Evolutionary conservation across 2,329 filamentous ascomycete species (phyloP).

Genomic region (Sclerotinia spermophila): DNA sequence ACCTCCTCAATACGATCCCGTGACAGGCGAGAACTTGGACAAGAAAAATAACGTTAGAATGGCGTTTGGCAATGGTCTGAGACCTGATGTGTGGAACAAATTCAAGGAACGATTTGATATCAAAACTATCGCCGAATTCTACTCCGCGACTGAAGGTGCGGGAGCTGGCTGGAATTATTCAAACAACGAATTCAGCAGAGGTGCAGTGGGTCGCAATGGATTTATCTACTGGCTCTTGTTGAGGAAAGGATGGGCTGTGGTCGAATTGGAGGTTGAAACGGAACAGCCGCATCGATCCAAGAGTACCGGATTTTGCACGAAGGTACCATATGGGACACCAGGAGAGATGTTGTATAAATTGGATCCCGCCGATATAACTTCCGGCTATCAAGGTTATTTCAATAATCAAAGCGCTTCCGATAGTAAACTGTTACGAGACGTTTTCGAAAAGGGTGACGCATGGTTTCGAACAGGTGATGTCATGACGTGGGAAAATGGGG

Average conservation of each 20-base stretch:
- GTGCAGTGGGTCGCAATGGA: constrained; percentile 74
- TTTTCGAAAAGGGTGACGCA: constrained; percentile 71
- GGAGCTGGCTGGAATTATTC: constrained; percentile 69
- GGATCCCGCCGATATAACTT: constrained; percentile 58
- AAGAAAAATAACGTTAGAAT: constrained; percentile 67
- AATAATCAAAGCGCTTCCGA: constrained; percentile 67
- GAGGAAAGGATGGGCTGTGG: constrained; percentile 51
- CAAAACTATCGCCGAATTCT: constrained; percentile 72
- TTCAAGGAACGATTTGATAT: constrained; percentile 82
- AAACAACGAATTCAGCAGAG: constrained; percentile 68
- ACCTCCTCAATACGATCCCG: constrained; percentile 56
- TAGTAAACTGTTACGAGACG: constrained; percentile 69
- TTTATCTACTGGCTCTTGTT: constrained; percentile 55
- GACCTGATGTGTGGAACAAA: constrained; percentile 79
- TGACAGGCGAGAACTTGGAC: constrained; percentile 66
- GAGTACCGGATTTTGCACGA: constrained; percentile 64
- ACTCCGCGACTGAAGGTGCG: constrained; percentile 71
- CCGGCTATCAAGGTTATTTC: constrained; percentile 77
- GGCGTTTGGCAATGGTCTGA: constrained; percentile 80
- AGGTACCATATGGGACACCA: constrained; percentile 55
- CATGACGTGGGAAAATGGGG: constrained; percentile 65
- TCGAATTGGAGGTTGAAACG: constrained; percentile 67
- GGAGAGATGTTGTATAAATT: constrained; percentile 76
- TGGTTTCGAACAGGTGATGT: constrained; percentile 87
- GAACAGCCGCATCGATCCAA: constrained; percentile 66